Evolutionary conservation across 2,329 filamentous ascomycete species (phyloP).

Genomic region (Leptographium radiaticola): DNA sequence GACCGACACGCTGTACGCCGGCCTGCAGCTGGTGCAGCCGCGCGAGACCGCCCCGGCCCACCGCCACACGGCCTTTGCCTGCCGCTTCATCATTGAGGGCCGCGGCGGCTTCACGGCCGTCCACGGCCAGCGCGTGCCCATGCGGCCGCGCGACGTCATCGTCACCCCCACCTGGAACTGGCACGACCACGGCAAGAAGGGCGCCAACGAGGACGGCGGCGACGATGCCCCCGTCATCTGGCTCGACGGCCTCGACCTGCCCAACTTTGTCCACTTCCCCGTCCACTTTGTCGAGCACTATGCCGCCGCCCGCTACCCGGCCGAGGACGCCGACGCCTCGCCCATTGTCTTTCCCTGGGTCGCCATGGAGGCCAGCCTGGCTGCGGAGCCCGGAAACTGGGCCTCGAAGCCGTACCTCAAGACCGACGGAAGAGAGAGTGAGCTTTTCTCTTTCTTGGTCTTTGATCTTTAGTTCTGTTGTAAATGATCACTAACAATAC

Average conservation of each 20-base stretch:
- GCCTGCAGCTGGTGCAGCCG: conserved; percentile 40
- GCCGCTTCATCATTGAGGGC: conserved; percentile 43
- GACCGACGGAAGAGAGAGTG: conserved; percentile 18
- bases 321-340: conserved; percentile 20
- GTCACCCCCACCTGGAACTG: conserved; percentile 42
- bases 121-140: conserved; percentile 32
- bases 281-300: conserved; percentile 41
- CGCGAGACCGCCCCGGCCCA: conserved; percentile 38
- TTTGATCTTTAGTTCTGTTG: too few relatives aligned
- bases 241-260: conserved; percentile 41
- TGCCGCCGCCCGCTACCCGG: conserved; percentile 25
- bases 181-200: conserved; percentile 43
- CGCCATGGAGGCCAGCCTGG: conserved; percentile 28
- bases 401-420: conserved; percentile 19
- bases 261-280: conserved; percentile 33
- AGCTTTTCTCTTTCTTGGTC: conserved; percentile 2
- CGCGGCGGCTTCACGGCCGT: conserved; percentile 40
- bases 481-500: conserved; percentile 7
- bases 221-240: conserved; percentile 35
- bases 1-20: conserved; percentile 41
- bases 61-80: conserved; percentile 38
- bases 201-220: conserved; percentile 14
- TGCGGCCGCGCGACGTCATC: conserved; percentile 39
- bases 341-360: conserved; percentile 36
- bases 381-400: conserved; percentile 18